Evolutionary conservation across 345 rosid species (phyloP), one percentile per base, ranked within the genome.

Genomic region (Sisymbrium altissimum): DNA sequence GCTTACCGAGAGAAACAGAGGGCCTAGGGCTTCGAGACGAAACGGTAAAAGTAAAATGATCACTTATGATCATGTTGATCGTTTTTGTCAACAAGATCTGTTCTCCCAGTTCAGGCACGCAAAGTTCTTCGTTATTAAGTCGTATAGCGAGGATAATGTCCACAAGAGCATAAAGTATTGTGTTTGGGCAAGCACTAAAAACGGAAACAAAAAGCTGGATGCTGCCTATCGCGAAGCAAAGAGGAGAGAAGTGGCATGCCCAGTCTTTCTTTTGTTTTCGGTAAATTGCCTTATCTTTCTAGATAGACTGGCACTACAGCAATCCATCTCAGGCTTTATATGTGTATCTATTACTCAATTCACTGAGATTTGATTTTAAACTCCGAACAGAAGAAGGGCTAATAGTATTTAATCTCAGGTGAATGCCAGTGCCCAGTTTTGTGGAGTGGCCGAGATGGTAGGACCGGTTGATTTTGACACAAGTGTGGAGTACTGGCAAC

Each of bases 141-240:
- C 97, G 1, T 92, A 92, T 68, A 92, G 94, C 71, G 97, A 92
- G 81, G 97, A 92, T 80, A 91, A 92, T 77, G 89, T 92, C 50
- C 89, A 89, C 80, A 92, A 85, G 82, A 89, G 96, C 85, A 86
- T 92, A 46, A 92, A 89, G 77, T 86, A 92, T 68, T 81, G 89
- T 80, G 92, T 92, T 75, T 89, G 97, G 97, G 96, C 97, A 15
- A 89, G 96, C 84, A 92, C 94, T 14, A 84, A 85, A 19, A 89
- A 79, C 58, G 96, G 94, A 64, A 92, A 89, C 90, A 92, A 83
- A 75, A 92, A 89, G 75, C 68, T 92, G 49, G 94, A 92, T 84
- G 87, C 86, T 64, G 94, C 97, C 43, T 92, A 84, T 70, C 80
- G 73, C 67, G 91, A 92, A 80, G 86, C 94, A 66, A 86, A 79